A percentile compares a stretch with the other conserved stretches of the same genome.
These are phyloP conservation scores for Hypericum perforatum DNA, from an alignment of 345 rosid species.

Conservation along the genomic window DNA sequence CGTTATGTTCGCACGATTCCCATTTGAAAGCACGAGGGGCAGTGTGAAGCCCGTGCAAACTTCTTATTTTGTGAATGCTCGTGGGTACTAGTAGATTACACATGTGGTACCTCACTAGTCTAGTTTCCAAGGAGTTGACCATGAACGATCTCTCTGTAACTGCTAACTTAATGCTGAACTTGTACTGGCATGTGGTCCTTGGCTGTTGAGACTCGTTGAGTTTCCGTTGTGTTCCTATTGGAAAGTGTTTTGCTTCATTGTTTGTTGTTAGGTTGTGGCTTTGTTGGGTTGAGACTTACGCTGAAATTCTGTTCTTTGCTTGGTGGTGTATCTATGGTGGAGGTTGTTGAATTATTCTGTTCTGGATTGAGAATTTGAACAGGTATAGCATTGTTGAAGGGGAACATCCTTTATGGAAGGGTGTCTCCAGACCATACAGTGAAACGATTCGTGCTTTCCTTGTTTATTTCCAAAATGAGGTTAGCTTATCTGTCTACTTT, in stretches of 20 bases:
- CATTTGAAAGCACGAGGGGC: too few relatives aligned
- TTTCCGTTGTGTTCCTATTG: not conserved
- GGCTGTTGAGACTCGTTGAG: not conserved
- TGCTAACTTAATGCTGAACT: not conserved
- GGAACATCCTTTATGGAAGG: slow-evolving; percentile 63
- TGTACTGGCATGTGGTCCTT: not conserved
- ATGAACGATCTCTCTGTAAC: too few relatives aligned
- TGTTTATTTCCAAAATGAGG: slow-evolving; percentile 89
- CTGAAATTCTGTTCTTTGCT: slow-evolving; percentile 15
- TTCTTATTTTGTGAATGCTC: too few relatives aligned
- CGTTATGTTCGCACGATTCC: too few relatives aligned
- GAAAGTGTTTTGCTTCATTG: too few relatives aligned
- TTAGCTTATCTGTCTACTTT: slow-evolving; percentile 11
- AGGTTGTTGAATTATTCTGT: slow-evolving; percentile 16
- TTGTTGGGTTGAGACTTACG: not conserved
- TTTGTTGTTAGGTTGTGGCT: not conserved
- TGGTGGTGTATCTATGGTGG: slow-evolving; percentile 25
- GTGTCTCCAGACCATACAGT: slow-evolving; percentile 77
- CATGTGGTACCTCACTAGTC: too few relatives aligned
- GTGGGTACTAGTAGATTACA: too few relatives aligned
- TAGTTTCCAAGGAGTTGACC: too few relatives aligned
- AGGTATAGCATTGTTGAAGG: slow-evolving; percentile 82
- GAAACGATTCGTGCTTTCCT: slow-evolving; percentile 92
- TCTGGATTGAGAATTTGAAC: slow-evolving; percentile 39
- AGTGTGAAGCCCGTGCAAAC: too few relatives aligned